Percentiles rank a stretch among this genome's conserved stretches.
These are phyloP conservation scores for Rhizopus delemar DNA, from an alignment of 371 early-diverging fungal species.

Conservation along the genomic window DNA sequence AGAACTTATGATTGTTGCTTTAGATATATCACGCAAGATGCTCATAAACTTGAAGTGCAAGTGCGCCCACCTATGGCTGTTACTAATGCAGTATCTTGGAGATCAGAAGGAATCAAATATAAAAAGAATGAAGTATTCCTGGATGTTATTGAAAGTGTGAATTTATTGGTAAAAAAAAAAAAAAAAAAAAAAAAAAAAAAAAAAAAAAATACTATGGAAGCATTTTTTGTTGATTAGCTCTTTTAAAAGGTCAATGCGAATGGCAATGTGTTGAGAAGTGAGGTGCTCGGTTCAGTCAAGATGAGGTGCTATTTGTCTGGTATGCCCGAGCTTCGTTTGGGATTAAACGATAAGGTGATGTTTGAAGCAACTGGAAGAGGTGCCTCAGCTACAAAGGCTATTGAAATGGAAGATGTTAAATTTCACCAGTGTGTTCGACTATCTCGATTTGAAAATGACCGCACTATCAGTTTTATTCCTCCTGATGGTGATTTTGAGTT, in stretches of 20 bases:
- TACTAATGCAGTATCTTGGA: slow-evolving; percentile 98
- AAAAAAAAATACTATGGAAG: background rate
- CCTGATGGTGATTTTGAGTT: slow-evolving; percentile 98
- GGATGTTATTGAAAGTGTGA: slow-evolving; percentile 97
- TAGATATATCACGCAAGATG: slow-evolving; percentile 96
- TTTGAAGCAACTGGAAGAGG: slow-evolving; percentile 94
- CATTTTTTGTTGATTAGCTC: no score
- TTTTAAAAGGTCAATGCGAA: slow-evolving; percentile 72
- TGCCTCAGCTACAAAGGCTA: slow-evolving; percentile 85
- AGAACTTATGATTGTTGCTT: no score
- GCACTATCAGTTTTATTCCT: slow-evolving; percentile 93
- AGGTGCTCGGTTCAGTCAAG: slow-evolving; percentile 94
- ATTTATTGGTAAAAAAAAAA: slow-evolving; percentile 73
- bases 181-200: slow-evolving; percentile 4
- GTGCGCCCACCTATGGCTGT: slow-evolving; percentile 95
- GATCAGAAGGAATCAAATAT: slow-evolving; percentile 95
- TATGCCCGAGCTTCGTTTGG: slow-evolving; percentile 97
- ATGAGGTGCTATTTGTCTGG: slow-evolving; percentile 96
- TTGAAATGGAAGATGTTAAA: slow-evolving; percentile 99
- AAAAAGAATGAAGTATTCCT: slow-evolving; percentile 98
- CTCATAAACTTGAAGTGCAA: slow-evolving; percentile 88
- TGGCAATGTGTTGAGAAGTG: slow-evolving; percentile 94
- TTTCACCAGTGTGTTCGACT: slow-evolving; percentile 98
- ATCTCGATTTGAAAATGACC: slow-evolving; percentile 93
- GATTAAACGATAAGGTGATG: slow-evolving; percentile 97